phyloP scores from a whole-genome alignment of 2,329 filamentous ascomycete species.

The Colletotrichum echinochloae region DNA sequence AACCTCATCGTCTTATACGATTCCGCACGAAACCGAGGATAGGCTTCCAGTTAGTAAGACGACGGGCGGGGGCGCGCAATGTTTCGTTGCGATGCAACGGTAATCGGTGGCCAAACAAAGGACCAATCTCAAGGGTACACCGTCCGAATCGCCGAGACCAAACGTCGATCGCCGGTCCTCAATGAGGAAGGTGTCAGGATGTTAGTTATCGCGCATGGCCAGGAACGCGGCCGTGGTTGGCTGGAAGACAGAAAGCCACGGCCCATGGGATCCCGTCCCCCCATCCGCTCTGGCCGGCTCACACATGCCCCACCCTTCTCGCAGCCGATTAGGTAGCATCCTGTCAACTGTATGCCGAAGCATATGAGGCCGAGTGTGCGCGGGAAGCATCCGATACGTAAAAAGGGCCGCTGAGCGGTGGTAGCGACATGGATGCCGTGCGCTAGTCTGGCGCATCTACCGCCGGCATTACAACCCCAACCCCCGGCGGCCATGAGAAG shows the following conservation, averaged over 20 bases:
- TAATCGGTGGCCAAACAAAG: neutral
- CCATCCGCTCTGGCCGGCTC: neutral
- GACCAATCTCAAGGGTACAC: neutral
- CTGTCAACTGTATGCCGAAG: neutral
- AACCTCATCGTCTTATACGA: constrained; percentile 16
- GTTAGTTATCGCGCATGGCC: constrained; percentile 41
- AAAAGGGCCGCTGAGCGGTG: constrained; percentile 4
- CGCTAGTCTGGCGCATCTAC: constrained; percentile 38
- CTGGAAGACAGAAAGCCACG: constrained; percentile 3
- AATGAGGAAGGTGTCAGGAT: constrained; percentile 33
- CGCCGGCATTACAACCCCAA: constrained; percentile 27
- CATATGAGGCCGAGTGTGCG: neutral
- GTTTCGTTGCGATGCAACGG: constrained; percentile 3
- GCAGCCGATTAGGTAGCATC: neutral
- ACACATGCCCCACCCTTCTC: neutral
- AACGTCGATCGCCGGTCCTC: constrained; percentile 27
- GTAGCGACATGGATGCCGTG: constrained; percentile 27
- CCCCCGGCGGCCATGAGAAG: neutral
- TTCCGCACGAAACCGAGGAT: neutral
- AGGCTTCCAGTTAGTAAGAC: neutral
- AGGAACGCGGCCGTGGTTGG: constrained; percentile 39
- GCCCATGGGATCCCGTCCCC: constrained; percentile 1
- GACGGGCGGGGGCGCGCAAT: too few relatives aligned
- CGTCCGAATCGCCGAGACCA: constrained; percentile 18
- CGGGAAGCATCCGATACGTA: neutral